Evolutionary conservation across 2,329 filamentous ascomycete species (phyloP), one percentile per base, ranked within the genome.

Genomic region (Fusarium brachygibbosum): DNA sequence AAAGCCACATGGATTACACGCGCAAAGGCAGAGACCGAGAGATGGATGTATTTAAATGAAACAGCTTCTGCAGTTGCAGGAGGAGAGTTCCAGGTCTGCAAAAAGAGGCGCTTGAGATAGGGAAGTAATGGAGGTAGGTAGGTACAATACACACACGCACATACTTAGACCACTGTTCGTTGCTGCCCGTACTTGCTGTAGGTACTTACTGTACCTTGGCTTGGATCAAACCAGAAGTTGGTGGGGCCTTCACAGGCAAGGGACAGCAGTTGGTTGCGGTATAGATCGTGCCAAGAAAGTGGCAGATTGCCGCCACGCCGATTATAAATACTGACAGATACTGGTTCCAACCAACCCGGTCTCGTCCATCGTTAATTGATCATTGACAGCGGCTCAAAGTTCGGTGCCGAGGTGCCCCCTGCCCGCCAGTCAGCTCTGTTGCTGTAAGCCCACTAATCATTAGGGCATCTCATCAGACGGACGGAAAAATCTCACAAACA

Each of bases 221-320:
- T 63, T 32, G 49, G 44, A 38, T 46, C 50, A 49, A 40, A 66
- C 48, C 51, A 38, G 29, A 25, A 35, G 25, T 23, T 44, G 51
- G 67, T 64, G 67, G 67, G 67, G 67, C 63, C 23, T 50, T 50
- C 21, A 19, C 17, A 50, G 23, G 25, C 34, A 28, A 25, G 40
- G 40, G 40, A 25, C 40, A 28, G 5, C n/a, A 38, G 32, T 50
- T 50, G 48, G 48, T 50, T 50, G 21, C 21, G 58, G 42, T 40
- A 53, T 42, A 62, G 56, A 58, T 67, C 46, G 50, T 35, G 66
- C 66, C 61, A 69, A 63, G 66, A 67, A 38, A 44, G 49, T 69
- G 66, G 61, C 66, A 67, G 61, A 51, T 55, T 48, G 40, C 48
- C 48, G 34, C 48, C 48, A 50, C 48, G 19, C 17, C 9, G 34